A percentile compares a stretch with the other conserved stretches of the same genome.
phyloP scores from a whole-genome alignment of 1,139 yeast genomes.

The Pichia norvegensis region DNA sequence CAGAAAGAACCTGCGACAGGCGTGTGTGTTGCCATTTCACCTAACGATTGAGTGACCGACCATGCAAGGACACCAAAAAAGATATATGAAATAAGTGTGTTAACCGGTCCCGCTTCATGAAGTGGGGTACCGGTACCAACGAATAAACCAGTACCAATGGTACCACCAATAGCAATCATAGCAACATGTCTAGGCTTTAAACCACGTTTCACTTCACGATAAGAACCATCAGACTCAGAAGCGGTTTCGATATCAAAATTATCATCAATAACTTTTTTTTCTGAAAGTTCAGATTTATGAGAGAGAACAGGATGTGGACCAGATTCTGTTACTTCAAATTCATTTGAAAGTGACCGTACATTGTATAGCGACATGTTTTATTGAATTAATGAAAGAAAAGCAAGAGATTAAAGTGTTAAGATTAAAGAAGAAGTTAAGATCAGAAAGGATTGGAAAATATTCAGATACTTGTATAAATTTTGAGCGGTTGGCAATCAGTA shows the following conservation, averaged over 20 bases:
- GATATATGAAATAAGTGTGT: conserved; percentile 52
- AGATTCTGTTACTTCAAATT: neutral
- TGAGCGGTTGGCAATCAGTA: neutral
- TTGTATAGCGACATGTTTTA: neutral
- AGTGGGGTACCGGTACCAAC: conserved; percentile 50
- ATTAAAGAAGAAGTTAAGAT: no score
- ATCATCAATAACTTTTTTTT: neutral
- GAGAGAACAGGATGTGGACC: neutral
- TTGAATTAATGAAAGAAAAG: no score
- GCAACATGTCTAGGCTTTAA: conserved; percentile 55
- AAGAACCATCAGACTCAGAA: neutral
- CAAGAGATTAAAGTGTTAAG: no score
- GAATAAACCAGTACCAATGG: conserved; percentile 67
- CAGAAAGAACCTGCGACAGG: conserved; percentile 67
- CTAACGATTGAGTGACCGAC: conserved; percentile 61
- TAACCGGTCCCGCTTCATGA: conserved; percentile 56
- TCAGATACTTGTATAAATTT: neutral
- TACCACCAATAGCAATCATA: conserved; percentile 64
- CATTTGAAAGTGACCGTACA: neutral
- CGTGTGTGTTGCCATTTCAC: conserved; percentile 74
- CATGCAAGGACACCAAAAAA: conserved; percentile 61
- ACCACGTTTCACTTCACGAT: conserved; percentile 29
- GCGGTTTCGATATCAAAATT: neutral
- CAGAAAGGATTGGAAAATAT: neutral
- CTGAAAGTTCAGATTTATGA: neutral